Conservation (phyloP, 768 basidiomycete genomes). For the Russula lepida region DNA sequence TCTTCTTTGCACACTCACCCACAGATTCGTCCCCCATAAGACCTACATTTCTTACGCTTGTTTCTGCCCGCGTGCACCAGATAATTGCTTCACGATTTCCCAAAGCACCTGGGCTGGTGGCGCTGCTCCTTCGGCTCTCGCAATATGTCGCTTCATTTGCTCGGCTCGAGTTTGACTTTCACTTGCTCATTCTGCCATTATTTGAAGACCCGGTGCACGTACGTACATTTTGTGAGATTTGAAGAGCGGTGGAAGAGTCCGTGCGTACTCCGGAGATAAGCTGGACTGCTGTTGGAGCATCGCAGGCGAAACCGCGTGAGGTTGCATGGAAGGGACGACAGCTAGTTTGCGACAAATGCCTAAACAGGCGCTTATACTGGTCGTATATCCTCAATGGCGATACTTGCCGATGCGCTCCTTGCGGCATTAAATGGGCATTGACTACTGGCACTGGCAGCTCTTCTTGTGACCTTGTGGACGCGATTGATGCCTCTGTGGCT, state of each 20-base stretch:
- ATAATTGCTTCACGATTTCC: conserved; percentile 49
- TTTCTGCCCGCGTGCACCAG: conserved; percentile 62
- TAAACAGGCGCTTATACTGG: conserved; percentile 58
- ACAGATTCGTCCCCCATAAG: conserved; percentile 23
- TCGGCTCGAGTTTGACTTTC: conserved; percentile 86
- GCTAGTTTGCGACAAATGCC: conserved; percentile 45
- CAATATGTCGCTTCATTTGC: conserved; percentile 91
- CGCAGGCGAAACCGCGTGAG: conserved; percentile 17
- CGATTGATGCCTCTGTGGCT: conserved; percentile 46
- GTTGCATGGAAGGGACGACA: conserved; percentile 15
- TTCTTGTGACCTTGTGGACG: conserved; percentile 40
- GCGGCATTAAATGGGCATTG: conserved; percentile 72
- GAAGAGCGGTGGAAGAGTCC: conserved; percentile 29
- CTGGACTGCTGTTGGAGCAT: conserved; percentile 18
- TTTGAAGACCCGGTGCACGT: conserved; percentile 55
- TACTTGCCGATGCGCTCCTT: conserved; percentile 53
- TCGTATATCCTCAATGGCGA: conserved; percentile 71
- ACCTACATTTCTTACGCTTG: conserved; percentile 35
- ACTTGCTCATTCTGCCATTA: conserved; percentile 55
- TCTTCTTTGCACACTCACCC: conserved; percentile 67
- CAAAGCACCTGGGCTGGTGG: conserved; percentile 52
- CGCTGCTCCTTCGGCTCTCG: conserved; percentile 84
- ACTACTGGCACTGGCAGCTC: conserved; percentile 60
- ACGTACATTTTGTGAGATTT: conserved; percentile 47
- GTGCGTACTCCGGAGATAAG: conserved; percentile 1